Evolutionary conservation across 2,329 filamentous ascomycete genomes (phyloP), one percentile per base, ranked within the genome.

Genomic region (Penicillium sp.): DNA sequence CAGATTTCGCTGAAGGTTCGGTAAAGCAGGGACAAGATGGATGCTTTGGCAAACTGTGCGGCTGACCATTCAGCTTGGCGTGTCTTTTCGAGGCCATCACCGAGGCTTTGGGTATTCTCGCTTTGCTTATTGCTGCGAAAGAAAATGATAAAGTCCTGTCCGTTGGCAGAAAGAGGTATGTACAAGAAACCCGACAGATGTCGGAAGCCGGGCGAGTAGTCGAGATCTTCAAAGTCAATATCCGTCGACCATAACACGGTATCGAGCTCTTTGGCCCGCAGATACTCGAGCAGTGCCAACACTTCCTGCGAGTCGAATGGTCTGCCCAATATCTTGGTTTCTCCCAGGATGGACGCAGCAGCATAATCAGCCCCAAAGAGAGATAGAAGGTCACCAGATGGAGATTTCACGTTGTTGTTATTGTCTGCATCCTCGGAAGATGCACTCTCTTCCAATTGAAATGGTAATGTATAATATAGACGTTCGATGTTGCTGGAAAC

Each of bases 1-100:
- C 89, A 95, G 2, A 94, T 87, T 60, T 94, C 86, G 53, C 93
- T 94, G 65, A 95, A 95, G 62, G 79, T 84, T 63, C 86, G 86
- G 53, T 95, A 95, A 1, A 95, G 86, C 8, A 94, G 71, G 60
- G 88, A 94, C 2, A 95, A 74, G 0, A 94, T 87, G 1, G 88
- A 87, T 0, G 89, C 88, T 0, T 88, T 94, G 65, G 94, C 89
- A 5, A 93, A 77, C 61, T 95, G 87, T 56, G 93, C 86, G 58
- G 91, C 87, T 0, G 82, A 84, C 89, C 89, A 95, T 54, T 93
- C 88, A 29, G 84, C 78, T 56, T 85, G 89, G 65, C 85, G 87
- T 14, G 11, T 23, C 10, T 18, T 9, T 6, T 34, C 27, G 13
- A n/a, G 6, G 2, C n/a, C 11, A 9, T 16, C 14, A 10, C 3